Conservation (phyloP, 2,329 filamentous ascomycete genomes). For the Geosmithia flava region DNA sequence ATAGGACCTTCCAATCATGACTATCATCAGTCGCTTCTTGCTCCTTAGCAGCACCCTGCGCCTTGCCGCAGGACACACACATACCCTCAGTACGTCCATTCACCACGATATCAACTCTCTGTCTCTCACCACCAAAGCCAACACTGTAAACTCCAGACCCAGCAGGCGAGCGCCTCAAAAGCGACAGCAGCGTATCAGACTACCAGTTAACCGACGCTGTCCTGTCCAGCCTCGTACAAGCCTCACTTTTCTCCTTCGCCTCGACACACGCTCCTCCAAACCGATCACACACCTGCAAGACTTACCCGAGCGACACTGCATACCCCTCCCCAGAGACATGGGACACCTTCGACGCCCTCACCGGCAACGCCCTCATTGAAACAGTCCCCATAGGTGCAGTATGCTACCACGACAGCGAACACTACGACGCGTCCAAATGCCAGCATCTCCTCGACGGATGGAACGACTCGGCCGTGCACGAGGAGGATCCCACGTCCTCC, state of each 20-base stretch:
- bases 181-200: too few relatives aligned
- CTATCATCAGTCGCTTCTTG: too few relatives aligned
- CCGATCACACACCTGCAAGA: constrained; percentile 10
- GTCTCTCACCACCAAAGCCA: too few relatives aligned
- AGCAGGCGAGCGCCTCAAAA: too few relatives aligned
- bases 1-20: too few relatives aligned
- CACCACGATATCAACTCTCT: too few relatives aligned
- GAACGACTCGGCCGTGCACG: neutral
- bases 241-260: constrained; percentile 20
- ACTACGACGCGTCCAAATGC: constrained; percentile 14
- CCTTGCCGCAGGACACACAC: too few relatives aligned
- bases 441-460: neutral
- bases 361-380: constrained; percentile 15
- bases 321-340: constrained; percentile 14
- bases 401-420: constrained; percentile 14
- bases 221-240: constrained; percentile 16
- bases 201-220: constrained; percentile 19
- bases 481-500: constrained; percentile 21
- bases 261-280: constrained; percentile 2
- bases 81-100: too few relatives aligned
- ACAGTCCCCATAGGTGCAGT: constrained; percentile 17
- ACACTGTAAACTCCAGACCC: too few relatives aligned
- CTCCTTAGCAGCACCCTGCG: too few relatives aligned
- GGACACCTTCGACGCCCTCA: constrained; percentile 19
- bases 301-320: constrained; percentile 13